Conservation (phyloP, 2,329 filamentous ascomycete genomes). For the Colletotrichum destructivum region DNA sequence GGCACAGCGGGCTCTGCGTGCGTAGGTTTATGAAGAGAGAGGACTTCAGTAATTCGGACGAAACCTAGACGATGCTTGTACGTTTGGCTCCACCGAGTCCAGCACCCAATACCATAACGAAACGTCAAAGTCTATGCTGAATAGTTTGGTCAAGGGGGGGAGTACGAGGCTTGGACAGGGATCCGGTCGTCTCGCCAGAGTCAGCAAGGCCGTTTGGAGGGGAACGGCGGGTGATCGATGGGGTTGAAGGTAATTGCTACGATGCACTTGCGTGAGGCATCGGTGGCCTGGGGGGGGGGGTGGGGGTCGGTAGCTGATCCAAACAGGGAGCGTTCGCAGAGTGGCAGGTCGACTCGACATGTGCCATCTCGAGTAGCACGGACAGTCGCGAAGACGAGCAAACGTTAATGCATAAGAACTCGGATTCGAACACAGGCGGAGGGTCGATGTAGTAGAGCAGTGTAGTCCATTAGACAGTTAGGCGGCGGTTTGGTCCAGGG, state of each 20-base stretch:
- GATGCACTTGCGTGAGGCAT: constrained; percentile 4
- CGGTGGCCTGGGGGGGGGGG: background rate
- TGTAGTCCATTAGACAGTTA: background rate
- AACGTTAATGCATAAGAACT: background rate
- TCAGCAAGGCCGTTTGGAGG: background rate
- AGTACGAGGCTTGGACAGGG: constrained; percentile 15
- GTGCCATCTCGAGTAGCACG: constrained; percentile 26
- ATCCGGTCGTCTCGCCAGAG: constrained; percentile 5
- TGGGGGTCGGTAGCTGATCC: background rate
- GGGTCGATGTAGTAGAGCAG: background rate
- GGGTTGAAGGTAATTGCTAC: background rate
- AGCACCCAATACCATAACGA: constrained; percentile 11
- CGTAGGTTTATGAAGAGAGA: background rate
- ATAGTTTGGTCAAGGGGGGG: background rate
- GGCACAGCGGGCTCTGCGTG: background rate
- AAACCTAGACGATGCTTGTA: constrained; percentile 28
- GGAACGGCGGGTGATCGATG: background rate
- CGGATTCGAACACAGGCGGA: background rate
- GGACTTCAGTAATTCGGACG: constrained; percentile 12
- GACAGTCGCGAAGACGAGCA: constrained; percentile 15
- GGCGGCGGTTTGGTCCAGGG: background rate
- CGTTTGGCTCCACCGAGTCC: background rate
- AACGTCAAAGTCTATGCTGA: constrained; percentile 33
- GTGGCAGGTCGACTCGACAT: constrained; percentile 22
- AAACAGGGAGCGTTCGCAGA: background rate